Conservation (phyloP, 148 eudicot genomes). For the Salicornia ramosissima region DNA sequence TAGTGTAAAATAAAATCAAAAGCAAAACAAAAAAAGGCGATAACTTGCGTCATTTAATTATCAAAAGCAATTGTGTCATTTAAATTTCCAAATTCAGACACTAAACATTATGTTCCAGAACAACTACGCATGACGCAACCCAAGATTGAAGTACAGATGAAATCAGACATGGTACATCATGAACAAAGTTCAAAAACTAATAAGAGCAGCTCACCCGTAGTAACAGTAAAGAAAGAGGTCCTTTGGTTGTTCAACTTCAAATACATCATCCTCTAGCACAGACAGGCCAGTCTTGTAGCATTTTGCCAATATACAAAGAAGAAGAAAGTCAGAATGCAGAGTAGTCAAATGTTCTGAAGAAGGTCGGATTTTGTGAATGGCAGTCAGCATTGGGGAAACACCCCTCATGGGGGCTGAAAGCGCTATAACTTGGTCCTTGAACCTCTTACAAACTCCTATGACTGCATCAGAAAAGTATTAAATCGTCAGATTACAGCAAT, state of each 20-base stretch:
- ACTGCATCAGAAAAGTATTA: conserved; percentile 40
- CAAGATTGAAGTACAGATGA: neutral
- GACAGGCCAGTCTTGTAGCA: conserved; percentile 68
- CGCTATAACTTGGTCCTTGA: conserved; percentile 63
- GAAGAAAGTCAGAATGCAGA: conserved; percentile 84
- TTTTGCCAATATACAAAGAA: conserved; percentile 71
- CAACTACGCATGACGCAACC: neutral
- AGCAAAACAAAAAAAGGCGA: too few species aligned
- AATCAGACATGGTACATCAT: neutral
- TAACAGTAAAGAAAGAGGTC: conserved; percentile 84
- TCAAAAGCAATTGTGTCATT: too few species aligned
- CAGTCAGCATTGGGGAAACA: conserved; percentile 73
- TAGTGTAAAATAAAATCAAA: too few species aligned
- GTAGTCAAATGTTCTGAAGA: conserved; percentile 76
- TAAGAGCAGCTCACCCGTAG: conserved; percentile 64
- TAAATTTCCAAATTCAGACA: neutral
- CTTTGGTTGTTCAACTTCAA: conserved; percentile 79
- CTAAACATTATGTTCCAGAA: neutral
- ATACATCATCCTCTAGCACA: conserved; percentile 73
- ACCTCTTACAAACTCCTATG: conserved; percentile 68
- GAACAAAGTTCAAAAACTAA: neutral
- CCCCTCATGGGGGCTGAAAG: conserved; percentile 76
- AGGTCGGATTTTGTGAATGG: conserved; percentile 59
- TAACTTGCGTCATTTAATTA: too few species aligned
- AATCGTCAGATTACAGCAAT: conserved; percentile 1